A percentile compares a stretch with the other conserved stretches of the same genome.
phyloP scores from a whole-genome alignment of 1,284 basidiomycete genomes.

The Cutaneotrichosporon arboriforme region DNA sequence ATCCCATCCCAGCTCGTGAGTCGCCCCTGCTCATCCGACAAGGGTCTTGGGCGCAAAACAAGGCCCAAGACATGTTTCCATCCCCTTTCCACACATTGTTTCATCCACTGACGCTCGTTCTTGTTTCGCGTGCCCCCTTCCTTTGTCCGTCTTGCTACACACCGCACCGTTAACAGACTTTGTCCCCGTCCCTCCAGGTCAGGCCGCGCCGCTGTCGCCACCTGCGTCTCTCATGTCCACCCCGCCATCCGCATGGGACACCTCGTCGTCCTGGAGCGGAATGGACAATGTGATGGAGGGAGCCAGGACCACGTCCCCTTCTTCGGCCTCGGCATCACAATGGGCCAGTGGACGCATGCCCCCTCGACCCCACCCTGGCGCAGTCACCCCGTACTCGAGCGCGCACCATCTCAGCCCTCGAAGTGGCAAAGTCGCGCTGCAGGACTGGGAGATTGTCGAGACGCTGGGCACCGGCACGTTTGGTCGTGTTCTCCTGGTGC shows the following conservation, averaged over 20 bases:
- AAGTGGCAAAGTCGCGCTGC: slow-evolving; percentile 29
- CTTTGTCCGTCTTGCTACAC: neutral
- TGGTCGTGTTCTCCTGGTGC: slow-evolving; percentile 47
- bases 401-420: neutral
- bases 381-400: neutral
- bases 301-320: slow-evolving; percentile 1
- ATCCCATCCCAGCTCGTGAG: slow-evolving; percentile 7
- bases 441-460: slow-evolving; percentile 49
- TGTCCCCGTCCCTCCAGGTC: slow-evolving; percentile 16
- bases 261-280: slow-evolving; percentile 21
- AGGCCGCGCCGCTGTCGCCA: slow-evolving; percentile 31
- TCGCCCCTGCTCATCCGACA: neutral
- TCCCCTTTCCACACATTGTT: neutral
- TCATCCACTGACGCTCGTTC: neutral
- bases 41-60: neutral
- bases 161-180: slow-evolving; percentile 8
- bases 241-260: slow-evolving; percentile 34
- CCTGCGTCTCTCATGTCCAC: slow-evolving; percentile 38
- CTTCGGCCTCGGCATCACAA: slow-evolving; percentile 6
- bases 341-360: slow-evolving; percentile 3
- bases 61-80: no score
- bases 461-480: slow-evolving; percentile 50
- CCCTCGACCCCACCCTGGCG: no score
- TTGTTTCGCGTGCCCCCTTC: neutral
- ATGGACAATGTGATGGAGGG: slow-evolving; percentile 21